These are phyloP conservation scores for Tetracladium marchalianum DNA, from an alignment of 495 filamentous ascomycete genomes.

Conservation along the genomic window DNA sequence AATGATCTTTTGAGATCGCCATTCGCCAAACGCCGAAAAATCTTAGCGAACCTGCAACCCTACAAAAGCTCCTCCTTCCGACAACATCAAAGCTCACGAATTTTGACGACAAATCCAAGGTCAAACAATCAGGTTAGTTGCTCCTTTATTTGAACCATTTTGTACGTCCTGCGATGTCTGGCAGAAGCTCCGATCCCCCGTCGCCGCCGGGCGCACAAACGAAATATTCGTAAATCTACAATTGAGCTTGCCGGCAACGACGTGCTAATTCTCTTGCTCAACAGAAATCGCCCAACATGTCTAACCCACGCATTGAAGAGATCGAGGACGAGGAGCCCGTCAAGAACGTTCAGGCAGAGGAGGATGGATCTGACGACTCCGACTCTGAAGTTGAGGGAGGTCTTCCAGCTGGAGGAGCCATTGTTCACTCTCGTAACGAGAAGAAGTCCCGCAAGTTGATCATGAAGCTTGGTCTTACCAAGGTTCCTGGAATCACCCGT, in stretches of 20 bases:
- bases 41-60: slow-evolving; percentile 15
- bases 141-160: not conserved
- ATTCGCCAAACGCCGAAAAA: slow-evolving; percentile 9
- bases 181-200: not conserved
- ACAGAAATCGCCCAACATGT: slow-evolving; percentile 54
- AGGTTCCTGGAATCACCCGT: slow-evolving; percentile 92
- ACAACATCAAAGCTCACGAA: slow-evolving; percentile 3
- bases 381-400: slow-evolving; percentile 61
- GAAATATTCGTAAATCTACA: slow-evolving; percentile 10
- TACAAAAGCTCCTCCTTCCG: slow-evolving; percentile 3
- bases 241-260: slow-evolving; percentile 1
- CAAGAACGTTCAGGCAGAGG: slow-evolving; percentile 70
- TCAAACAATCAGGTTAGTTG: slow-evolving; percentile 13
- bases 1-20: not conserved
- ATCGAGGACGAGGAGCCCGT: slow-evolving; percentile 75
- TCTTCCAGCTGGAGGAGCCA: slow-evolving; percentile 76
- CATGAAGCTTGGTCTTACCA: slow-evolving; percentile 93
- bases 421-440: slow-evolving; percentile 97
- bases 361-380: slow-evolving; percentile 61
- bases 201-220: slow-evolving; percentile 9
- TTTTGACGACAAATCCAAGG: not conserved
- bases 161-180: too few species aligned
- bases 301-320: slow-evolving; percentile 96
- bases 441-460: slow-evolving; percentile 99
- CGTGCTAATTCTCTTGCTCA: slow-evolving; percentile 10